Conservation (phyloP, 2,329 filamentous ascomycete species). For the Fusarium caatingaense region DNA sequence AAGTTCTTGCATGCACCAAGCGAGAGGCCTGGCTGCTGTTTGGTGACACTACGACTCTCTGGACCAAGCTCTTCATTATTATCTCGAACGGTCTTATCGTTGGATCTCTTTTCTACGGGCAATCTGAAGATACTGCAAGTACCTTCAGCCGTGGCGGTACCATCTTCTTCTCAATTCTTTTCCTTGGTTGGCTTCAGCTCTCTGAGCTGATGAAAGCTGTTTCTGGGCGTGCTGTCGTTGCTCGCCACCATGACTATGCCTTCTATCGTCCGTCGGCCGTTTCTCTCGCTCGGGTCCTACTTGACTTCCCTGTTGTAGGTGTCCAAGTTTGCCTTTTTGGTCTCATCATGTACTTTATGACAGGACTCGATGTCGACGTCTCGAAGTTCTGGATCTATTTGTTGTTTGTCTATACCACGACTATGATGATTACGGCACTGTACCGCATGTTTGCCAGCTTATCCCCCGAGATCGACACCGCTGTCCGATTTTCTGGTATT, state of each 20-base stretch:
- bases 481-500: slow-evolving; percentile 67
- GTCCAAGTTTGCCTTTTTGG: slow-evolving; percentile 75
- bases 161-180: slow-evolving; percentile 63
- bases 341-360: slow-evolving; percentile 80
- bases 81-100: slow-evolving; percentile 79
- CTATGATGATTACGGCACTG: slow-evolving; percentile 65
- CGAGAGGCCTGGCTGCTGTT: slow-evolving; percentile 83
- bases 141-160: slow-evolving; percentile 67
- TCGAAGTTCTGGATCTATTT: slow-evolving; percentile 75
- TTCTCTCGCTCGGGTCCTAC: slow-evolving; percentile 64
- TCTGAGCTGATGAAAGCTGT: slow-evolving; percentile 83
- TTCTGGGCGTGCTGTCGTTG: slow-evolving; percentile 71
- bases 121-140: slow-evolving; percentile 67
- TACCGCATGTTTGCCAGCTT: slow-evolving; percentile 65
- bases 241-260: slow-evolving; percentile 60
- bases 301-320: slow-evolving; percentile 70
- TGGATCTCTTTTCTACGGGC: slow-evolving; percentile 80
- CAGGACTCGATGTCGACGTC: slow-evolving; percentile 71
- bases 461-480: slow-evolving; percentile 70
- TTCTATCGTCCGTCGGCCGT: slow-evolving; percentile 67
- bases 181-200: slow-evolving; percentile 74
- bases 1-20: slow-evolving; percentile 75
- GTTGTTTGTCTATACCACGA: slow-evolving; percentile 68
- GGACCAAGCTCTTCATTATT: slow-evolving; percentile 84
- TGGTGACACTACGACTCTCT: slow-evolving; percentile 79